Base-by-base conservation (phyloP, 2,329 filamentous ascomycete species). In the Aotearoamyces nothofagi region DNA sequence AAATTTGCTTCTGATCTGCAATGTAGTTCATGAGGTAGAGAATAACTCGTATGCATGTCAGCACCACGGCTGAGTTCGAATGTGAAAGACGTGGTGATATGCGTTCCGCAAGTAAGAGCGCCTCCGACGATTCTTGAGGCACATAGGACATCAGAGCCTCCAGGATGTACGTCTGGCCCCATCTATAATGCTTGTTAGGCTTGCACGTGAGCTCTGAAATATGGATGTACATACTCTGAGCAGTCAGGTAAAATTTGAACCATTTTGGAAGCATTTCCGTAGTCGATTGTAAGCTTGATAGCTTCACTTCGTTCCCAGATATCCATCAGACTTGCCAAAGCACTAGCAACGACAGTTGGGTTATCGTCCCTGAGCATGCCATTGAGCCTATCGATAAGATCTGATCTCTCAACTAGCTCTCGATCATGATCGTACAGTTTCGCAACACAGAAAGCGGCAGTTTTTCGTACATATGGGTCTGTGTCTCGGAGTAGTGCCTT, bases 21-120 rank as follows among this genome's bases (percentile, higher is more conserved):
- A 98, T 94, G 57, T 98, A 98, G 60, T 98, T 98, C 82, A 96
- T 90, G 33, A 98, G 66, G 49, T 98, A 98, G 28, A 98, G 68
- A 19, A 98, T 86, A 22, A 98, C 90, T 33, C 90, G 76, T 45
- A 94, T 93, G 51, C 84, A 94, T 4, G 90, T 96, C 33, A 98
- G 65, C 3, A 96, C 90, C 17, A 98, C 90, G 0, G 90, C 79
- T 8, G 90, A 94, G 54, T 98, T 98, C 22, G 84, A 90, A 53
- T 98, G 90, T 15, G 90, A 96, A 16, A 98, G 66, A 10, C 90
- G 81, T n/a, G 90, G 90, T 1, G 87, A 72, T 48, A 98, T 92
- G 36, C 90, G 75, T 54, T 98, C 90, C 8, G 90, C 90, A 22
- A 98, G 66, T 10, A 98, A 63, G 5, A 83, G 66, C 4, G 90